Evolutionary conservation across 2,329 filamentous ascomycete genomes (phyloP).

Genomic region (Chaetomium sp.): DNA sequence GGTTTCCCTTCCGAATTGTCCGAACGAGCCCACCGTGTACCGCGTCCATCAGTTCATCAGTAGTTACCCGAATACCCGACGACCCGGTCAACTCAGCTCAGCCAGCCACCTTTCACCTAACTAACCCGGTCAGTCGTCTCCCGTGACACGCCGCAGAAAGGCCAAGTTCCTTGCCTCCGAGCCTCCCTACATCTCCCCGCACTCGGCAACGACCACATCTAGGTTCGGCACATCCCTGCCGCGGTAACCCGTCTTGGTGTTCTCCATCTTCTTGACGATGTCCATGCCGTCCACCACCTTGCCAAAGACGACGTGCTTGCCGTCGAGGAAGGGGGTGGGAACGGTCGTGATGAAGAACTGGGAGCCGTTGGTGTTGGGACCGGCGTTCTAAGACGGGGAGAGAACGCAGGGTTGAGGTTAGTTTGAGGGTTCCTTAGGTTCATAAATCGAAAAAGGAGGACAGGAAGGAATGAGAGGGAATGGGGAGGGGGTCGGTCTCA

Average conservation of each 20-base stretch:
- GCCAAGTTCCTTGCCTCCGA: not conserved
- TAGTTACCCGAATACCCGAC: too few relatives aligned
- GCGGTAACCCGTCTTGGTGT: slow-evolving; percentile 69
- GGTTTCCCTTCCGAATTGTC: too few relatives aligned
- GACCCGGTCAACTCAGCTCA: too few relatives aligned
- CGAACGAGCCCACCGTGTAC: too few relatives aligned
- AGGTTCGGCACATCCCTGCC: slow-evolving; percentile 75
- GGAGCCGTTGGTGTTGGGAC: slow-evolving; percentile 85
- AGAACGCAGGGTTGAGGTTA: too few relatives aligned
- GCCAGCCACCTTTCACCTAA: not conserved
- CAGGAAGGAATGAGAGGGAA: too few relatives aligned
- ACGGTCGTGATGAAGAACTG: slow-evolving; percentile 98
- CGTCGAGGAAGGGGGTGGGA: slow-evolving; percentile 78
- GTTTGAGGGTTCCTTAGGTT: too few relatives aligned
- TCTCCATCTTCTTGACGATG: slow-evolving; percentile 86
- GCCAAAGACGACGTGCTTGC: slow-evolving; percentile 94
- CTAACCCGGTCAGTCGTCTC: not conserved
- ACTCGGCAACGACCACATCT: slow-evolving; percentile 78
- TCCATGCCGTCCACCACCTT: slow-evolving; percentile 86
- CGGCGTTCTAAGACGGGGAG: slow-evolving; percentile 62
- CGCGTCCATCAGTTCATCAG: too few relatives aligned
- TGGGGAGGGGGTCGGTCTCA: slow-evolving; percentile 39
- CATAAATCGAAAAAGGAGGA: too few relatives aligned
- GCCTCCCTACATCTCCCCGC: slow-evolving; percentile 74
- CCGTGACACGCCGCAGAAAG: not conserved